Evolutionary conservation across 371 early-diverging fungal genomes (phyloP), one percentile per base, ranked within the genome.

Genomic region (Mucor lusitanicus): DNA sequence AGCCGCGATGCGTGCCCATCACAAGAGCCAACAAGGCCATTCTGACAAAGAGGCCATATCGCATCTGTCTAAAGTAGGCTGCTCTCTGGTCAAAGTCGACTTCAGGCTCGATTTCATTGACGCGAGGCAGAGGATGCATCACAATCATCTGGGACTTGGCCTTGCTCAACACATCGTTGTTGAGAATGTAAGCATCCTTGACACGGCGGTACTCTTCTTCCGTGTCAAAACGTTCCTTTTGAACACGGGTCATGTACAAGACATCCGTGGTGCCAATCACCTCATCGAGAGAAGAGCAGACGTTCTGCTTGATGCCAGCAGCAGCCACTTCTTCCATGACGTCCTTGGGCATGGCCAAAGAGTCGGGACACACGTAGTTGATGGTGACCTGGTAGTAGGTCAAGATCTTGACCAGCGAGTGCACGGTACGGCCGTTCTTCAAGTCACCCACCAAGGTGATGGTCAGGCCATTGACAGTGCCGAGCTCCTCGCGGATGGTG

Each of bases 1-100:
- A 71, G 48, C 67, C 46, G 25, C 81, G 78, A 8, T 71, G 63
- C 67, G 78, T 82, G 44, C 88, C 86, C 65, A 91, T 72, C 25
- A 95, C 91, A 48, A 97, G 83, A 48, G 97, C 93, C 65, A 98
- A 79, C 48, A 98, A 82, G 9, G 99, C 98, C 99, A 97, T 97
- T 67, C 99, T 87, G 40, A 97, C 97, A 80, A 92, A 97, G 74
- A 98, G 87, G 69, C 95, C 99, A 79, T 97, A 96, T 54, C 90
- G 87, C 97, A 97, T 97, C 79, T 97, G 98, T 63, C 98, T 85
- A 86, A 98, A 98, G 84, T 98, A 98, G 12, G 96, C 97, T 33
- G 99, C 97, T 42, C 99, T 87, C 75, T 91, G 95, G 72, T 97
- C 98, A 65, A 95, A 94, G 76, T 97, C 99, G 57, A 98, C 97